Conservation (phyloP, 352 stramenopile genomes). For the Phytopythium vexans region DNA sequence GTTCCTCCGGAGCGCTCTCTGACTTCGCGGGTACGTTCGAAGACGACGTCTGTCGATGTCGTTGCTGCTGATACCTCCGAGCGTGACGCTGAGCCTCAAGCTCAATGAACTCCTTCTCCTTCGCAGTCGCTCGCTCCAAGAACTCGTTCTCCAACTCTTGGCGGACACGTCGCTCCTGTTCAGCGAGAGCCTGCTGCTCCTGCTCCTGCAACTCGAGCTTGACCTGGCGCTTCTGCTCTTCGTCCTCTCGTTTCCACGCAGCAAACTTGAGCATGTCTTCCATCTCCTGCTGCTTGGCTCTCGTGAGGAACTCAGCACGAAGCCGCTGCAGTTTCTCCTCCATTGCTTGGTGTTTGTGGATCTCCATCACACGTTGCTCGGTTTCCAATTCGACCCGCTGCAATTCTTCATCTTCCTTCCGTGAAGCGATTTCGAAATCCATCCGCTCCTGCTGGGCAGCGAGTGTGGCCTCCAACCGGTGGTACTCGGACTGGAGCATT, state of each 20-base stretch:
- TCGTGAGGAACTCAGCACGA: conserved; percentile 66
- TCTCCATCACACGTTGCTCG: conserved; percentile 50
- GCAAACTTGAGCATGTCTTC: conserved; percentile 68
- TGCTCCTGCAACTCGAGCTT: conserved; percentile 29
- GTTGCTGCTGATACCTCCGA: conserved; percentile 22
- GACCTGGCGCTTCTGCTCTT: conserved; percentile 30
- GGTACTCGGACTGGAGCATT: conserved; percentile 60
- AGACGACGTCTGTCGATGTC: neutral
- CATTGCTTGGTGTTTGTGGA: conserved; percentile 59
- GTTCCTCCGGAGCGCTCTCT: too few relatives aligned
- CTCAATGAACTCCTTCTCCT: conserved; percentile 46
- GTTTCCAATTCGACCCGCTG: conserved; percentile 70
- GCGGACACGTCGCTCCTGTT: conserved; percentile 52
- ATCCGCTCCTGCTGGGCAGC: conserved; percentile 54
- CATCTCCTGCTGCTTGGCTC: conserved; percentile 69
- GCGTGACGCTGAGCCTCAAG: conserved; percentile 28
- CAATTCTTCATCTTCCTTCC: conserved; percentile 74
- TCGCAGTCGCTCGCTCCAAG: conserved; percentile 30
- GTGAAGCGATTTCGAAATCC: conserved; percentile 67
- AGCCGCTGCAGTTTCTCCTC: conserved; percentile 66
- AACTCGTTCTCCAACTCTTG: conserved; percentile 52
- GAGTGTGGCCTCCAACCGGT: conserved; percentile 49
- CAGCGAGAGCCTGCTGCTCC: conserved; percentile 40
- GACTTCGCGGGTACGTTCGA: too few relatives aligned
- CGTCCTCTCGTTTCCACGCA: conserved; percentile 70